phyloP scores from a whole-genome alignment of 2,329 filamentous ascomycete genomes.

The Pestalotiopsis sp. region DNA sequence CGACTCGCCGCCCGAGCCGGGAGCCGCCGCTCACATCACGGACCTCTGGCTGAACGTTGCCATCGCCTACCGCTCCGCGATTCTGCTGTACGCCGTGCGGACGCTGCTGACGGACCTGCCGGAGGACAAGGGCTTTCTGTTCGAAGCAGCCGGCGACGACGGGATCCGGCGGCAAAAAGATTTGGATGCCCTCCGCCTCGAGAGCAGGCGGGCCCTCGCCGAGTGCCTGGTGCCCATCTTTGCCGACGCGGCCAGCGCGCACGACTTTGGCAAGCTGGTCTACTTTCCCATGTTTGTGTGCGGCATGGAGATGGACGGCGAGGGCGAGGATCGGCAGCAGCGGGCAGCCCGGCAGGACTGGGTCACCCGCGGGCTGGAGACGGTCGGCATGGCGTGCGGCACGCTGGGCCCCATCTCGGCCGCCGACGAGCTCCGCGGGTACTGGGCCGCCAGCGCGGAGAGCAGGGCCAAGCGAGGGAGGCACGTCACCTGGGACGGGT shows the following conservation, averaged over 20 bases:
- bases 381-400: constrained; percentile 15
- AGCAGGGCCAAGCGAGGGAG: not conserved
- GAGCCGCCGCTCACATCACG: not conserved
- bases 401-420: constrained; percentile 18
- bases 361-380: constrained; percentile 13
- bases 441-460: constrained; percentile 16
- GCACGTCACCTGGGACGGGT: constrained; percentile 17
- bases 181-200: not conserved
- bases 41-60: constrained; percentile 17
- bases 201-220: constrained; percentile 9
- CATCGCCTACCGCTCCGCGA: constrained; percentile 15
- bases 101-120: constrained; percentile 16
- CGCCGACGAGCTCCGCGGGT: constrained; percentile 16
- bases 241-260: constrained; percentile 9
- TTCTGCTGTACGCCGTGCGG: constrained; percentile 15
- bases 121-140: constrained; percentile 14
- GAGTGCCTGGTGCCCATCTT: constrained; percentile 15
- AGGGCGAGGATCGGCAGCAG: not conserved
- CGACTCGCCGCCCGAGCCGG: not conserved
- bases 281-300: constrained; percentile 19
- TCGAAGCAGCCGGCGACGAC: not conserved
- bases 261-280: constrained; percentile 17
- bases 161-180: not conserved
- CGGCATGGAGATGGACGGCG: constrained; percentile 15
- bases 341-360: constrained; percentile 10